phyloP scores from a whole-genome alignment of 2,329 filamentous ascomycete genomes.

The Bipolaris oryzae region DNA sequence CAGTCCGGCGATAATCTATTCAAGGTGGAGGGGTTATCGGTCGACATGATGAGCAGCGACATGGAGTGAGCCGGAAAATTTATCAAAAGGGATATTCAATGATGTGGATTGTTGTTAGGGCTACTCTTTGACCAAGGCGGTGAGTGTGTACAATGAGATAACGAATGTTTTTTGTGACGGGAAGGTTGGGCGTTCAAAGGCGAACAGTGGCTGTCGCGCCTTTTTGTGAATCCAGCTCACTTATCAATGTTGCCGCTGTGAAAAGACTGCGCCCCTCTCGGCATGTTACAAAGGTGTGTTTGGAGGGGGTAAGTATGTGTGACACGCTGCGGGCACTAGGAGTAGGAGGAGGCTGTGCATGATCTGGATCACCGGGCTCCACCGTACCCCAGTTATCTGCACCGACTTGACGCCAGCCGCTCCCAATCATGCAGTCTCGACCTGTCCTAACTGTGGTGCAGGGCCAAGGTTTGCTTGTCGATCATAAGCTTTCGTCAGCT shows the following conservation, averaged over 20 bases:
- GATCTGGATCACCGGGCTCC: conserved; percentile 17
- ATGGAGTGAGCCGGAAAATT: conserved; percentile 16
- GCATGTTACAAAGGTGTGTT: conserved; percentile 8
- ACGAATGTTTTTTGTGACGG: not conserved
- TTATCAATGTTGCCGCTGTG: conserved; percentile 12
- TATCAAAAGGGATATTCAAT: not conserved
- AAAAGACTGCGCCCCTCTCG: conserved; percentile 19
- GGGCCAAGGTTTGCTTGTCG: conserved; percentile 16
- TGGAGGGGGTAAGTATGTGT: conserved; percentile 7
- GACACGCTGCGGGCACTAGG: conserved; percentile 17
- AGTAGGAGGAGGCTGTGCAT: conserved; percentile 20
- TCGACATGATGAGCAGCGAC: conserved; percentile 38
- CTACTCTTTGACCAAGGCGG: conserved; percentile 4
- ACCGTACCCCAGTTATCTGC: conserved; percentile 11
- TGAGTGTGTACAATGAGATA: conserved; percentile 6
- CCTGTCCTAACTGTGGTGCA: not conserved
- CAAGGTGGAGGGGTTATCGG: conserved; percentile 26
- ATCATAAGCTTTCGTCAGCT: not conserved
- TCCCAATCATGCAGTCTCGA: conserved; percentile 25
- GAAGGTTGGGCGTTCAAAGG: not conserved
- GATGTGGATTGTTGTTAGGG: not conserved
- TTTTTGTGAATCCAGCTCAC: conserved; percentile 11
- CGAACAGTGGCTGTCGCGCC: conserved; percentile 13
- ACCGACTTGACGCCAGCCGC: conserved; percentile 3
- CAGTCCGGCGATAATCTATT: conserved; percentile 33